phyloP scores from a whole-genome alignment of 805 yeast genomes.

The Cyberlindnera galapagoensis region DNA sequence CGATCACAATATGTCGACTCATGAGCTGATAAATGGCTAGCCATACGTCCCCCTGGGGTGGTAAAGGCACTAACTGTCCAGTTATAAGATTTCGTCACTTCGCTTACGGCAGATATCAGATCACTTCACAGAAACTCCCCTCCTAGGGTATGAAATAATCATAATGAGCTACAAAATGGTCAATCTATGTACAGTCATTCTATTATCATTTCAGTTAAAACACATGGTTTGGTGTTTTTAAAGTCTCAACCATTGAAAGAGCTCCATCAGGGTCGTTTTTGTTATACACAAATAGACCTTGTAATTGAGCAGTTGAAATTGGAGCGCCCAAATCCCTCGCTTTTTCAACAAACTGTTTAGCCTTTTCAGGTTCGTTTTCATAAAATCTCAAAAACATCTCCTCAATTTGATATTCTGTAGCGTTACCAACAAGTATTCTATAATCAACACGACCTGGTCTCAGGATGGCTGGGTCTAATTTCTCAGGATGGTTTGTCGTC shows the following conservation, averaged over 20 bases:
- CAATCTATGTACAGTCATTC: background rate
- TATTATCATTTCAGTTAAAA: slow-evolving; percentile 12
- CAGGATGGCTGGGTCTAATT: slow-evolving; percentile 84
- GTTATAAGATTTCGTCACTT: too few relatives aligned
- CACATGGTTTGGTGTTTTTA: slow-evolving; percentile 29
- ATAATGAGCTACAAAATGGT: slow-evolving; percentile 1
- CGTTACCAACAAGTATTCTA: slow-evolving; percentile 78
- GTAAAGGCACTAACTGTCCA: too few relatives aligned
- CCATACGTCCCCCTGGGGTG: too few relatives aligned
- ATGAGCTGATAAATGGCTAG: too few relatives aligned
- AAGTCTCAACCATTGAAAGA: slow-evolving; percentile 46
- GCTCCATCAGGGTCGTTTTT: slow-evolving; percentile 79
- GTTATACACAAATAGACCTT: slow-evolving; percentile 90
- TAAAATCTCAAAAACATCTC: slow-evolving; percentile 88
- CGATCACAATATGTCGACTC: too few relatives aligned
- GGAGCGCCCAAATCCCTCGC: slow-evolving; percentile 42
- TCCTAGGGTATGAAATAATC: too few relatives aligned
- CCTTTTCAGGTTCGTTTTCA: slow-evolving; percentile 51
- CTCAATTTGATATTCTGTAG: slow-evolving; percentile 72
- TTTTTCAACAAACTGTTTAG: slow-evolving; percentile 34
- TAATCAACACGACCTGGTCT: slow-evolving; percentile 94
- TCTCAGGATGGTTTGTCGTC: slow-evolving; percentile 98
- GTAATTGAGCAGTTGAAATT: slow-evolving; percentile 89
- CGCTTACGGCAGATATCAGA: too few relatives aligned
- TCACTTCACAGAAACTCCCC: too few relatives aligned